Evolutionary conservation across 108 stramenopile genomes (phyloP).

Genomic region (Asterionellopsis glacialis): DNA sequence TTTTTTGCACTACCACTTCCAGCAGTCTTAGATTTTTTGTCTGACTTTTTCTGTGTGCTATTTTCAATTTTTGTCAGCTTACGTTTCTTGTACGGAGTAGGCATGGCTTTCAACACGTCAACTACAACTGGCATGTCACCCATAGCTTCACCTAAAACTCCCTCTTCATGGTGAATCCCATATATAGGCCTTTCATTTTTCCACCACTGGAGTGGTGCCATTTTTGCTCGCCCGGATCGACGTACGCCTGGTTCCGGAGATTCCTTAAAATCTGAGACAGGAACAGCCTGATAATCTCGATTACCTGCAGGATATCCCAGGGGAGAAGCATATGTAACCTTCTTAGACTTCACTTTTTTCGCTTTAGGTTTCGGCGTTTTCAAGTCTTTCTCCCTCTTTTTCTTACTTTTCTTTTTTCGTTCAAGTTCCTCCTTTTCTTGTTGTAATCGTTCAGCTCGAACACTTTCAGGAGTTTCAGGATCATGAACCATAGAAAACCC

Average conservation of each 20-base stretch:
- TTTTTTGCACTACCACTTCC: conserved; percentile 11
- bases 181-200: conserved; percentile 85
- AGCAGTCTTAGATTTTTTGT: neutral
- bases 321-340: conserved; percentile 28
- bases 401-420: neutral
- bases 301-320: conserved; percentile 48
- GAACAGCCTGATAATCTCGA: conserved; percentile 53
- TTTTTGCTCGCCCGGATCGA: conserved; percentile 49
- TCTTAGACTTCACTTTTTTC: conserved; percentile 28
- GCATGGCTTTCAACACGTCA: conserved; percentile 50
- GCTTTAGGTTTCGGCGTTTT: conserved; percentile 8
- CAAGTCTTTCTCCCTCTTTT: neutral
- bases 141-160: conserved; percentile 45
- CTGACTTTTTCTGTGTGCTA: no score
- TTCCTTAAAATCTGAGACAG: conserved; percentile 57
- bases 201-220: conserved; percentile 79
- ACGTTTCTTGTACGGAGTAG: conserved; percentile 70
- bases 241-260: conserved; percentile 43
- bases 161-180: conserved; percentile 49
- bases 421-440: conserved; percentile 8
- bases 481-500: conserved; percentile 1
- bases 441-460: conserved; percentile 1
- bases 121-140: conserved; percentile 80
- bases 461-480: neutral
- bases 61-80: conserved; percentile 10